Evolutionary conservation across 495 filamentous ascomycete species (phyloP).

Genomic region (Penicillium egyptiacum): DNA sequence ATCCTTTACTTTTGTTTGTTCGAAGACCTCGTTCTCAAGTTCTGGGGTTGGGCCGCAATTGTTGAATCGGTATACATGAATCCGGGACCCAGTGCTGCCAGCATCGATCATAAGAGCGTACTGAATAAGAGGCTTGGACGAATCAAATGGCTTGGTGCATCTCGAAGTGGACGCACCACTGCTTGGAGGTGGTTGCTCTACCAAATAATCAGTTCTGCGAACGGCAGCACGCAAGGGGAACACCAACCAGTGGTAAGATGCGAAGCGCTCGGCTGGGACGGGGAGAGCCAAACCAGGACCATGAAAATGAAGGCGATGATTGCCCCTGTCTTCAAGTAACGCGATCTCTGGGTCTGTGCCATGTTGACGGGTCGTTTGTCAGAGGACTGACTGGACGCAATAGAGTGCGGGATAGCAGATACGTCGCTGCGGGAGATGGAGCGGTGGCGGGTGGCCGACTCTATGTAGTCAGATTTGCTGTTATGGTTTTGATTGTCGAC

Average conservation of each 20-base stretch:
- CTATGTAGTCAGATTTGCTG: conserved; percentile 19
- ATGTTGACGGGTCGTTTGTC: conserved; percentile 46
- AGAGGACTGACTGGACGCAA: conserved; percentile 17
- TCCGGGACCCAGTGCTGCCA: conserved; percentile 94
- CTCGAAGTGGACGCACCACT: conserved; percentile 36
- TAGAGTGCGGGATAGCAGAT: conserved; percentile 13
- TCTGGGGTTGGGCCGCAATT: conserved; percentile 97
- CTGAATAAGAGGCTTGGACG: conserved; percentile 88
- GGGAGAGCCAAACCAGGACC: conserved; percentile 72
- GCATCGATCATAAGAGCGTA: conserved; percentile 99
- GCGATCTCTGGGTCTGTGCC: conserved; percentile 70
- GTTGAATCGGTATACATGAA: conserved; percentile 98
- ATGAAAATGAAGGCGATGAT: conserved; percentile 73
- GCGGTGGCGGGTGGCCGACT: conserved; percentile 33
- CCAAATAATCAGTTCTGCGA: conserved; percentile 12
- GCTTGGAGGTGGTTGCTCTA: conserved; percentile 31
- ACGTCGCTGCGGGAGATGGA: conserved; percentile 35
- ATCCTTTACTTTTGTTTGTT: conserved; percentile 77
- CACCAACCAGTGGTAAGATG: conserved; percentile 43
- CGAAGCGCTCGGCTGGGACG: conserved; percentile 44
- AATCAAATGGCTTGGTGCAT: conserved; percentile 79
- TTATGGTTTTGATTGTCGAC: conserved; percentile 36
- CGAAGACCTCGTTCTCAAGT: conserved; percentile 86
- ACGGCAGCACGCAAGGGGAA: conserved; percentile 1
- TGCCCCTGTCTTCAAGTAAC: conserved; percentile 80